phyloP scores from a whole-genome alignment of 140 eudicot species.

The Bidens hawaiensis region DNA sequence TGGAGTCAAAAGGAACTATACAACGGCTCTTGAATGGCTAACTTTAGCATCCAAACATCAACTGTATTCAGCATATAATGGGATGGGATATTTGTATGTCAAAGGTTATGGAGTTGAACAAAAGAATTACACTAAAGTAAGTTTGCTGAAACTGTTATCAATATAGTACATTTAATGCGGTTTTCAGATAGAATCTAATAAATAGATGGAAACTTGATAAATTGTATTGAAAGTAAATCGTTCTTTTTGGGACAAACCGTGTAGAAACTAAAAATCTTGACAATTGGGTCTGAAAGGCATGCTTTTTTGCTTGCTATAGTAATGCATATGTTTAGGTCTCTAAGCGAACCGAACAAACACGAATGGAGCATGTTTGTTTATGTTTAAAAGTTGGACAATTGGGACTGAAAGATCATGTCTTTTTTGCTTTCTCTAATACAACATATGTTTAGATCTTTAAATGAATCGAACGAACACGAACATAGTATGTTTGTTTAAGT shows the following conservation, averaged over 20 bases:
- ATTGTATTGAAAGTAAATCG: neutral
- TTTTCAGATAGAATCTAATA: neutral
- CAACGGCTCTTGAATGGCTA: slow-evolving; percentile 87
- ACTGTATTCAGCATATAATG: slow-evolving; percentile 91
- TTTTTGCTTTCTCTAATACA: neutral
- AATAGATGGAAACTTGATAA: neutral
- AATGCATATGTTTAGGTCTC: neutral
- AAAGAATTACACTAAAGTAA: slow-evolving; percentile 86
- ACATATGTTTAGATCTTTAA: neutral
- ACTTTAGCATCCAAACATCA: slow-evolving; percentile 84
- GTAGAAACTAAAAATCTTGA: neutral
- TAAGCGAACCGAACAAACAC: too few relatives aligned
- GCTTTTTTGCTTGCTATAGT: neutral
- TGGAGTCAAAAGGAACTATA: slow-evolving; percentile 85
- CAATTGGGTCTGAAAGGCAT: neutral
- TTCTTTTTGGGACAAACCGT: neutral
- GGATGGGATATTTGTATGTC: slow-evolving; percentile 87
- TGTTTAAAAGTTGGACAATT: neutral
- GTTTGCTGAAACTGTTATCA: slow-evolving; percentile 21
- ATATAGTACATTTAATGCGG: neutral
- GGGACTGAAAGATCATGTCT: neutral
- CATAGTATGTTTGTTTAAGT: neutral
- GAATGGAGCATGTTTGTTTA: neutral
- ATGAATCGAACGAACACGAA: too few relatives aligned
- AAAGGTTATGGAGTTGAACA: slow-evolving; percentile 94